A percentile compares a stretch with the other conserved stretches of the same genome.
Evolutionary conservation across 1,284 basidiomycete species (phyloP).

Genomic region (Sanghuangporus baumii): DNA sequence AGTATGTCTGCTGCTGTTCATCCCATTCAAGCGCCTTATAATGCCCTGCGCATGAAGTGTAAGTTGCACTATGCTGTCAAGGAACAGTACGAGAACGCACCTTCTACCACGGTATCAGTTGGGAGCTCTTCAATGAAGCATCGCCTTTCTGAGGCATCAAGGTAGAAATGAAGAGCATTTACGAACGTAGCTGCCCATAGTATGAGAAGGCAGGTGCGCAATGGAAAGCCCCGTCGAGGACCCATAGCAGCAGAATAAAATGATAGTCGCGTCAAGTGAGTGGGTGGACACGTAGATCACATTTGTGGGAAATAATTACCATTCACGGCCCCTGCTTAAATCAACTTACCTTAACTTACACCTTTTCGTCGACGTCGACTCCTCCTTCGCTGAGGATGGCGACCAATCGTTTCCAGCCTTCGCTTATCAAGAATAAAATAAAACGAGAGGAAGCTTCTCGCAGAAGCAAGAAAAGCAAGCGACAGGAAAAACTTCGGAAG

Average conservation of each 20-base stretch:
- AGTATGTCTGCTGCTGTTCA: conserved; percentile 65
- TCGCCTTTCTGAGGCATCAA: conserved; percentile 85
- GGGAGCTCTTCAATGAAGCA: conserved; percentile 98
- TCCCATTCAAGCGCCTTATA: conserved; percentile 92
- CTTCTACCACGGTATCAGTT: conserved; percentile 95
- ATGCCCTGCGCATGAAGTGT: conserved; percentile 55
- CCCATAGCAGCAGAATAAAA: not conserved
- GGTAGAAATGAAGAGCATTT: conserved; percentile 80
- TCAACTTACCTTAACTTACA: not conserved
- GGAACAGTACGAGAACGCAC: conserved; percentile 36
- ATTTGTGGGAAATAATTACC: not conserved
- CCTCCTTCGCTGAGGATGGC: not conserved
- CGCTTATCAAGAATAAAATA: conserved; percentile 76
- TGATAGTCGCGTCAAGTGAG: not conserved
- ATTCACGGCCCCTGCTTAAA: not conserved
- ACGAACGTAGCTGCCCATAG: not conserved
- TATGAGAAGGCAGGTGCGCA: not conserved
- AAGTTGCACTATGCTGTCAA: not conserved
- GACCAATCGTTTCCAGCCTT: conserved; percentile 43
- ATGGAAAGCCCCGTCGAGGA: not conserved
- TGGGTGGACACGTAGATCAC: not conserved
- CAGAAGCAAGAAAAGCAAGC: conserved; percentile 77
- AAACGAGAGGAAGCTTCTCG: conserved; percentile 74
- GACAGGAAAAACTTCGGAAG: conserved; percentile 75
- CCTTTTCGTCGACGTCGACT: not conserved